A percentile compares a stretch with the other conserved stretches of the same genome.
Conservation (phyloP, 441 rosid genomes). For the Euphorbia celastroides region DNA sequence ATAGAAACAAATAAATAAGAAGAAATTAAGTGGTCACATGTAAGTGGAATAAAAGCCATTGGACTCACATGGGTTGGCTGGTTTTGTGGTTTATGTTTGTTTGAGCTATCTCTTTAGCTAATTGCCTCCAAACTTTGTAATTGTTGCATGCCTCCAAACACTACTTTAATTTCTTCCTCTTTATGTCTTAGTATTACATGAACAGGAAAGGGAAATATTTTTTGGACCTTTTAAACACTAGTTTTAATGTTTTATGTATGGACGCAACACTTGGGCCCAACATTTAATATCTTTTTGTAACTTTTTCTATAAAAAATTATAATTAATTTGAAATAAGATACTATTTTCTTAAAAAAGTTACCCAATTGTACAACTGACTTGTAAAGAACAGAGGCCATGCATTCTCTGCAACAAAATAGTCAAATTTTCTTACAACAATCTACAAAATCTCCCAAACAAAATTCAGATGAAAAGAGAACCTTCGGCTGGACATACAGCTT, state of each 20-base stretch:
- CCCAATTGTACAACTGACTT: too few species aligned
- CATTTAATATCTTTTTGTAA: too few species aligned
- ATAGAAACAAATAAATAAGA: conserved; percentile 8
- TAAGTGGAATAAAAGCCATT: conserved; percentile 23
- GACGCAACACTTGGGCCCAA: conserved; percentile 32
- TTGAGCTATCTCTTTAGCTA: conserved; percentile 4
- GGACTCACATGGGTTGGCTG: conserved; percentile 28
- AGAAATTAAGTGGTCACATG: conserved; percentile 31
- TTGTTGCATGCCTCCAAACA: conserved; percentile 28
- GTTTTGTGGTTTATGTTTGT: too few species aligned
- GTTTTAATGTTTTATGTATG: conserved; percentile 4
- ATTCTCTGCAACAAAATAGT: too few species aligned
- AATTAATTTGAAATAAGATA: too few species aligned
- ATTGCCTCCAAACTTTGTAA: conserved; percentile 17
- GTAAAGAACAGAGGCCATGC: too few species aligned
- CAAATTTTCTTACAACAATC: too few species aligned
- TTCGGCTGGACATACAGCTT: too few species aligned
- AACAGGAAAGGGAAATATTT: conserved; percentile 14
- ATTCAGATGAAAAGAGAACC: too few species aligned
- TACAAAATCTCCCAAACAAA: too few species aligned
- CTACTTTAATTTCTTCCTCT: conserved; percentile 22
- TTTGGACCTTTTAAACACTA: conserved; percentile 12
- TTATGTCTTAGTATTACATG: conserved; percentile 18
- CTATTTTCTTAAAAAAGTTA: too few species aligned
- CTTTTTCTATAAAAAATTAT: too few species aligned